Percentiles rank a stretch among this genome's conserved stretches.
phyloP scores from a whole-genome alignment of 139 green algal genomes.

The Coccomyxa sp. region DNA sequence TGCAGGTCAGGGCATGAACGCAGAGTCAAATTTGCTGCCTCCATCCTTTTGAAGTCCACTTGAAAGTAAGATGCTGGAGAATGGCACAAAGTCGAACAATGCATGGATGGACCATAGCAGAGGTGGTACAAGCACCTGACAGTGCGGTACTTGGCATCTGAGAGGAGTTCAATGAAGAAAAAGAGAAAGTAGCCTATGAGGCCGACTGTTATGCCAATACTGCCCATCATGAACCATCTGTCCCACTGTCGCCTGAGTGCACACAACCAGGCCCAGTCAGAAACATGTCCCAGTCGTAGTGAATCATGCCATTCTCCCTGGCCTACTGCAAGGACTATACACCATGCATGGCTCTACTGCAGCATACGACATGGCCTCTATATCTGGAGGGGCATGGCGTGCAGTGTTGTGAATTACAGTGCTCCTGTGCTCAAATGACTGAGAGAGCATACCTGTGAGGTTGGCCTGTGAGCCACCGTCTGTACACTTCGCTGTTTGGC shows the following conservation, averaged over 20 bases:
- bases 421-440: neutral
- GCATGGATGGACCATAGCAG: too few relatives aligned
- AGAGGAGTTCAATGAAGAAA: conserved; percentile 57
- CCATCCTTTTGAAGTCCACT: too few relatives aligned
- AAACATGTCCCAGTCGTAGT: neutral
- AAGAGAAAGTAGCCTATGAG: conserved; percentile 70
- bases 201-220: conserved; percentile 67
- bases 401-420: neutral
- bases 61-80: too few relatives aligned
- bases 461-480: conserved; percentile 67
- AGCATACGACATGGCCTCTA: neutral
- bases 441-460: conserved; percentile 31
- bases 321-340: neutral
- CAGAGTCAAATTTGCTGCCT: too few relatives aligned
- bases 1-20: too few relatives aligned
- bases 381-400: neutral
- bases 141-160: conserved; percentile 60
- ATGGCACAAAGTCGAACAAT: too few relatives aligned
- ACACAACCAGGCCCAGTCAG: neutral
- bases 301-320: neutral
- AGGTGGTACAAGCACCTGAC: conserved; percentile 11
- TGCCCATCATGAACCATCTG: conserved; percentile 85
- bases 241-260: conserved; percentile 59
- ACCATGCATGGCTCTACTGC: neutral
- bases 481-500: conserved; percentile 72